Base-by-base conservation (phyloP, 2,329 filamentous ascomycete species). In the Trichoderma sp. region DNA sequence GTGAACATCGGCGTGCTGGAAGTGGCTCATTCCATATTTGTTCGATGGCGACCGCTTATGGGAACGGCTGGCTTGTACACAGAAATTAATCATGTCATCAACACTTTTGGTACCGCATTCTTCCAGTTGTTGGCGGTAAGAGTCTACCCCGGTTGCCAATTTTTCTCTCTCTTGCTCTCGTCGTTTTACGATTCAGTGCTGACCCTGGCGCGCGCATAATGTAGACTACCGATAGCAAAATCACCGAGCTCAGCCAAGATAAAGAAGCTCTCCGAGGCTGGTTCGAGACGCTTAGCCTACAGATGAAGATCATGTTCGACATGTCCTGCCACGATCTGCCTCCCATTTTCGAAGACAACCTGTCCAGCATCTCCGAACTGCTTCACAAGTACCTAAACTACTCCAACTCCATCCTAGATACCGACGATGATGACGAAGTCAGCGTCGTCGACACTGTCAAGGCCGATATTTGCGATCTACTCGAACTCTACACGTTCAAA, bases 21-120 rank as follows among this genome's bases (percentile, higher is more conserved):
- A 80, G 95, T 99, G 53, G 96, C 96, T 73, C 95, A 99, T 81
- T 98, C 95, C 58, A 98, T 99, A 74, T 99, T 98, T 82, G 92
- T 91, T 78, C 86, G 95, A 78, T 99, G 95, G 95, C 87, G 95
- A 71, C 96, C 95, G 9, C 85, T 99, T 48, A 97, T 97, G 82
- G 89, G 92, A 70, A 97, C 94, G 52, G 93, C 99, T 79, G 93
- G 92, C 60, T 87, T 99, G 12, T 99, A 93, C 79, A 91, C 89
- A 39, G 95, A 99, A 81, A 96, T 99, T 82, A 95, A 97, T 79
- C 95, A 99, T 82, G 96, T 99, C 67, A 86, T 99, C 63, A 83
- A 83, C 69, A 93, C 90, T 68, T 98, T 99, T 78, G 92, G 92
- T 68, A 83, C 87, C 45, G 91, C 95, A 0, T 98, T 97, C 78